A percentile compares a stretch with the other conserved stretches of the same genome.
phyloP scores from a whole-genome alignment of 257 asterid species.

The Ligustrum vulgare region DNA sequence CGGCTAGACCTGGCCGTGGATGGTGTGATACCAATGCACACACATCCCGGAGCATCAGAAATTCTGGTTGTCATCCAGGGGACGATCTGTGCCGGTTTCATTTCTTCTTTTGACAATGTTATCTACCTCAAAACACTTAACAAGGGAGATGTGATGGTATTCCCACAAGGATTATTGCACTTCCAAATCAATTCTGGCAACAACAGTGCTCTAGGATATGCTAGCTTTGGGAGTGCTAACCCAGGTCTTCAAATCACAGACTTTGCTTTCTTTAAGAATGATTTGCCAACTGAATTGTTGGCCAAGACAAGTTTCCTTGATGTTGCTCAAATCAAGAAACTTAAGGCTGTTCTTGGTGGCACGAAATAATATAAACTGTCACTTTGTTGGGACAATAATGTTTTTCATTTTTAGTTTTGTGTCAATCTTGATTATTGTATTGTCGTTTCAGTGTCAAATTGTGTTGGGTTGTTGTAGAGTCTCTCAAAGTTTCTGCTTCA shows the following conservation, averaged over 20 bases:
- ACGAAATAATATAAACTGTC: slow-evolving; percentile 25
- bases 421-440: background rate
- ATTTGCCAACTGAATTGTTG: slow-evolving; percentile 68
- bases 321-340: slow-evolving; percentile 73
- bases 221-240: slow-evolving; percentile 52
- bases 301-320: slow-evolving; percentile 67
- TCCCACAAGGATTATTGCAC: slow-evolving; percentile 78
- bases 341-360: slow-evolving; percentile 83
- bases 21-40: slow-evolving; percentile 84
- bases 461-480: background rate
- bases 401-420: background rate
- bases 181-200: slow-evolving; percentile 71
- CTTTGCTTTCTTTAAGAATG: slow-evolving; percentile 70
- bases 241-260: slow-evolving; percentile 75
- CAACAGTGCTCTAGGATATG: slow-evolving; percentile 44
- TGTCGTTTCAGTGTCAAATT: background rate
- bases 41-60: slow-evolving; percentile 74
- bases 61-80: slow-evolving; percentile 61
- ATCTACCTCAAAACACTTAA: slow-evolving; percentile 50
- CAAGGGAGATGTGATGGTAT: slow-evolving; percentile 70
- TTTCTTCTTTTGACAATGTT: slow-evolving; percentile 60
- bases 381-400: background rate
- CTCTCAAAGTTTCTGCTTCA: background rate
- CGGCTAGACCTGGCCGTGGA: slow-evolving; percentile 62
- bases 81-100: slow-evolving; percentile 57